phyloP scores from a whole-genome alignment of 768 basidiomycete species.

The Xerocomus potaroensis region DNA sequence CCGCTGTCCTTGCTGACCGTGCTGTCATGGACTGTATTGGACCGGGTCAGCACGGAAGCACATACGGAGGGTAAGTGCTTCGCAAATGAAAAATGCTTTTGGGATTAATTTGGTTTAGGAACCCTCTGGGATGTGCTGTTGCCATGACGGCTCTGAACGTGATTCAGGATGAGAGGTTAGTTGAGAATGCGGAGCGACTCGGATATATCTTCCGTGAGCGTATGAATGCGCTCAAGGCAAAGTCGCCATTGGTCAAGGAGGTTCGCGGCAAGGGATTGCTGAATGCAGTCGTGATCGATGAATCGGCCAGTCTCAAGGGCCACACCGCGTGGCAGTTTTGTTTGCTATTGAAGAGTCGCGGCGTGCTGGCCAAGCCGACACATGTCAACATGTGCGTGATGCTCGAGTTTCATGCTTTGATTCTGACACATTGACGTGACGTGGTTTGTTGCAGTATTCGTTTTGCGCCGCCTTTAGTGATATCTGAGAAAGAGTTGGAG shows the following conservation, averaged over 20 bases:
- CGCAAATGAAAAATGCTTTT: no score
- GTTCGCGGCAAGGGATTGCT: conserved; percentile 87
- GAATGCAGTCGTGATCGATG: conserved; percentile 93
- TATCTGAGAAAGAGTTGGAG: conserved; percentile 79
- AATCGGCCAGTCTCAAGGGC: conserved; percentile 68
- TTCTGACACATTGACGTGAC: background rate
- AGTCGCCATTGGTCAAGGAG: conserved; percentile 65
- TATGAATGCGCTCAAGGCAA: conserved; percentile 45
- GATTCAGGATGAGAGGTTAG: conserved; percentile 82
- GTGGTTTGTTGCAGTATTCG: conserved; percentile 60
- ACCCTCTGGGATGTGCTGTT: conserved; percentile 95
- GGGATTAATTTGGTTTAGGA: no score
- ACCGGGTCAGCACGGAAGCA: conserved; percentile 95
- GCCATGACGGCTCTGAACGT: conserved; percentile 90
- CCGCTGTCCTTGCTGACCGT: conserved; percentile 85
- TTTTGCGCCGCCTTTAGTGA: conserved; percentile 94
- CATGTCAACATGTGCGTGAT: conserved; percentile 86
- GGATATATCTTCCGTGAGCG: conserved; percentile 77
- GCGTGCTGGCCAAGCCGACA: conserved; percentile 93
- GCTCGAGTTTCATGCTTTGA: background rate
- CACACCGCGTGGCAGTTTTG: conserved; percentile 96
- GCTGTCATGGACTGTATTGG: conserved; percentile 93
- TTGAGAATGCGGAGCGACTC: conserved; percentile 70
- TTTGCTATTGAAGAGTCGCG: conserved; percentile 83
- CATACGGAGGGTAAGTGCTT: conserved; percentile 85